phyloP scores from a whole-genome alignment of 2,329 filamentous ascomycete genomes.

The Pseudogymnoascus destructans region DNA sequence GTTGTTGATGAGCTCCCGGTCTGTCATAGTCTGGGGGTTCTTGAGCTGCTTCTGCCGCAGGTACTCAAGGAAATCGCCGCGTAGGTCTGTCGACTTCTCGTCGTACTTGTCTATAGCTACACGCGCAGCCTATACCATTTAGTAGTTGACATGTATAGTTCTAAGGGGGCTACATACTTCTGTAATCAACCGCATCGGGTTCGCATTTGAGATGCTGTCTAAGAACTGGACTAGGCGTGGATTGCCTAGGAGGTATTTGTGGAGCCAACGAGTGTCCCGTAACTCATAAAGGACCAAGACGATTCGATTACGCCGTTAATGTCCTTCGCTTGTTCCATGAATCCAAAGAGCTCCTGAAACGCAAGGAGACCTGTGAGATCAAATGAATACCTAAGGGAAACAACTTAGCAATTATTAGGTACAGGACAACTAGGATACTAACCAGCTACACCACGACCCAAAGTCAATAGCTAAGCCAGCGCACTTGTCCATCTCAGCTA shows the following conservation, averaged over 20 bases:
- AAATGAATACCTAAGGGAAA: slow-evolving; percentile 11
- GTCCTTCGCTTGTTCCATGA: slow-evolving; percentile 12
- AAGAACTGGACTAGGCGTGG: neutral
- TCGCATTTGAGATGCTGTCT: neutral
- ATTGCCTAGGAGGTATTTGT: slow-evolving; percentile 8
- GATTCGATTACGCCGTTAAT: slow-evolving; percentile 11
- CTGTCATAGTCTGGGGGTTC: slow-evolving; percentile 19
- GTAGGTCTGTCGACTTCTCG: neutral
- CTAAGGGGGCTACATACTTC: neutral
- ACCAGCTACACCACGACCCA: neutral
- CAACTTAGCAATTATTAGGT: neutral
- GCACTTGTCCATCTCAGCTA: slow-evolving; percentile 24
- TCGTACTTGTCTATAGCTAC: neutral
- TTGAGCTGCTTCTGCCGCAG: neutral
- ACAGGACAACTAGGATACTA: neutral
- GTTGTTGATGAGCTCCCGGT: slow-evolving; percentile 21
- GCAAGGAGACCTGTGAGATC: slow-evolving; percentile 13
- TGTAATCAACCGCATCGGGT: neutral
- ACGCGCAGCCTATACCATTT: neutral
- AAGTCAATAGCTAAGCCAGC: neutral
- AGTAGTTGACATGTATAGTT: neutral
- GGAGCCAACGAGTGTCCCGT: slow-evolving; percentile 3
- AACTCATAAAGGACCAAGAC: slow-evolving; percentile 2
- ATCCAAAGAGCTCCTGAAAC: slow-evolving; percentile 11
- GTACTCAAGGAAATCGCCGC: neutral